Conservation (phyloP, 768 basidiomycete genomes). For the Suillus paluster region DNA sequence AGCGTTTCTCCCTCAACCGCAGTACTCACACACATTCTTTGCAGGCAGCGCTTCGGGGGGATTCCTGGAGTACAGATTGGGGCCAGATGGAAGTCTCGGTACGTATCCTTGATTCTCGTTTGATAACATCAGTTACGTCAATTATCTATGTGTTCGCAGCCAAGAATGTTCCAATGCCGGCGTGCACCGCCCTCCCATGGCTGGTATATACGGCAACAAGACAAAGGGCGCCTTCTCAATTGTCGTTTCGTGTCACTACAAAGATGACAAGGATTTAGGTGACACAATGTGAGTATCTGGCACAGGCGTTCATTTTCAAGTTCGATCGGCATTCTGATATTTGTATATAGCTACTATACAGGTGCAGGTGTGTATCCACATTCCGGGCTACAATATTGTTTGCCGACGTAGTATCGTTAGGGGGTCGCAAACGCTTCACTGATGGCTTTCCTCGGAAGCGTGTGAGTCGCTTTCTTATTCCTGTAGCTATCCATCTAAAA, state of each 20-base stretch:
- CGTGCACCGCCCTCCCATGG: constrained; percentile 19
- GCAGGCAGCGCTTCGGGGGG: constrained; percentile 27
- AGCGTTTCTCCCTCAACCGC: constrained; percentile 1
- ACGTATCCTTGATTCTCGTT: neutral
- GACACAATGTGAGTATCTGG: constrained; percentile 27
- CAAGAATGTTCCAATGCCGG: constrained; percentile 12
- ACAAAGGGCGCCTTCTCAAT: constrained; percentile 21
- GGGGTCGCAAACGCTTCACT: constrained; percentile 21
- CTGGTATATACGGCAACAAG: constrained; percentile 26
- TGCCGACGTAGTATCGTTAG: constrained; percentile 1
- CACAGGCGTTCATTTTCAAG: neutral
- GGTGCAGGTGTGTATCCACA: constrained; percentile 17
- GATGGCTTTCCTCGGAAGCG: constrained; percentile 20
- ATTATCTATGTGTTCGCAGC: constrained; percentile 4
- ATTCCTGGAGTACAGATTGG: constrained; percentile 30
- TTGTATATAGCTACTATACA: constrained; percentile 29
- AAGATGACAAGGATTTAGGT: constrained; percentile 29
- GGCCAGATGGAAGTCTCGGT: constrained; percentile 24
- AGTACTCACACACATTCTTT: neutral
- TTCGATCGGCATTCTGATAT: constrained; percentile 3
- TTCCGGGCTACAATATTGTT: neutral
- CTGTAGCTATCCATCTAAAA: neutral
- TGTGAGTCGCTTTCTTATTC: constrained; percentile 18
- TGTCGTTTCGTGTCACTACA: constrained; percentile 22
- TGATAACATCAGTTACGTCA: neutral